Evolutionary conservation across 768 basidiomycete species (phyloP).

Genomic region (Xerocomellus chrysenteron): DNA sequence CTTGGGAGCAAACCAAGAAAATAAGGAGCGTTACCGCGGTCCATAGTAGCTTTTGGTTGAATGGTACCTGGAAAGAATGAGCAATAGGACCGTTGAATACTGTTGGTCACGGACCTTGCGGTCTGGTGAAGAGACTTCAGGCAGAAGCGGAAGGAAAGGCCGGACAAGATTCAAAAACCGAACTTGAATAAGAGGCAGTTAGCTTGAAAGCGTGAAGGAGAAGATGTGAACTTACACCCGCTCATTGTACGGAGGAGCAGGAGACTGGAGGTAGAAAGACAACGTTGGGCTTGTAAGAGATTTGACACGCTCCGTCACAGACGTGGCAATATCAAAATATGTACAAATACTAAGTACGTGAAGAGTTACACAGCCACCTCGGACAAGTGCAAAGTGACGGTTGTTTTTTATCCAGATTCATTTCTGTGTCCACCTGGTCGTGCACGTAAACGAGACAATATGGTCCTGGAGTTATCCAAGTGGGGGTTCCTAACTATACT

Average conservation of each 20-base stretch:
- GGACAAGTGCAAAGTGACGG: too few relatives aligned
- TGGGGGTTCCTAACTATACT: too few relatives aligned
- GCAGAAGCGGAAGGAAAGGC: slow-evolving; percentile 94
- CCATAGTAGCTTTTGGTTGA: slow-evolving; percentile 99
- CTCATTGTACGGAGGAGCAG: slow-evolving; percentile 55
- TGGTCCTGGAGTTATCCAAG: too few relatives aligned
- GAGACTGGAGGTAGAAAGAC: slow-evolving; percentile 21
- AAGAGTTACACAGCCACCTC: slow-evolving; percentile 17
- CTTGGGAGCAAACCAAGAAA: slow-evolving; percentile 99
- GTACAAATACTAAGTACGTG: slow-evolving; percentile 13
- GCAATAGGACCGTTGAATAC: background rate
- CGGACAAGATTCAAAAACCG: slow-evolving; percentile 97
- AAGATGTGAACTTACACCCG: slow-evolving; percentile 59
- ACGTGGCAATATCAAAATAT: slow-evolving; percentile 34
- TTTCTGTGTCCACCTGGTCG: too few relatives aligned
- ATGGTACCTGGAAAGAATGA: slow-evolving; percentile 67
- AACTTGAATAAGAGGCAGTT: slow-evolving; percentile 40
- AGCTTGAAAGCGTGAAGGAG: background rate
- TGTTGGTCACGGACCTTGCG: slow-evolving; percentile 66
- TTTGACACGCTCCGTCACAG: slow-evolving; percentile 19
- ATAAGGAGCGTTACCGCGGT: slow-evolving; percentile 98
- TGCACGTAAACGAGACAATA: too few relatives aligned
- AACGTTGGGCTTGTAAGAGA: slow-evolving; percentile 19
- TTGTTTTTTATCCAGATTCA: too few relatives aligned
- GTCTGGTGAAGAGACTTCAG: slow-evolving; percentile 97